These are phyloP conservation scores for Glycyrrhiza uralensis DNA, from an alignment of 306 rosid species.

Conservation along the genomic window DNA sequence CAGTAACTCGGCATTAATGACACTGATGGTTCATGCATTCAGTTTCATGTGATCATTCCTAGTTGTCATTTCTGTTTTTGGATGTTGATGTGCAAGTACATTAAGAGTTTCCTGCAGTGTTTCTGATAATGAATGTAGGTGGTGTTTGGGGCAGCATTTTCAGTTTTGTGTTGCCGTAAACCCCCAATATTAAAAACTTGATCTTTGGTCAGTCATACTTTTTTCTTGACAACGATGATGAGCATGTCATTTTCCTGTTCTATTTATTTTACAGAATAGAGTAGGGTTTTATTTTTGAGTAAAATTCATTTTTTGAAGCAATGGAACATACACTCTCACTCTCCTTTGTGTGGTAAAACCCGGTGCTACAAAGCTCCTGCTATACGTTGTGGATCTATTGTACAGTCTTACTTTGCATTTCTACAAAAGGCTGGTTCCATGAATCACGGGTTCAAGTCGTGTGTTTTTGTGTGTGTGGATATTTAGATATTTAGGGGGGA, in stretches of 20 bases:
- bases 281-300: background rate
- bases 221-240: background rate
- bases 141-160: background rate
- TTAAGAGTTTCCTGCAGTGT: constrained; percentile 14
- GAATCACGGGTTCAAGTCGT: background rate
- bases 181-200: background rate
- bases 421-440: too few species aligned
- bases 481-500: background rate
- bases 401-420: too few species aligned
- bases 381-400: too few species aligned
- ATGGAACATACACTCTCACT: too few species aligned
- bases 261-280: background rate
- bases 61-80: background rate
- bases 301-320: background rate
- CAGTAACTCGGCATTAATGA: background rate
- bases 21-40: constrained; percentile 17
- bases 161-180: background rate
- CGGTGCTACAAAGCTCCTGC: background rate
- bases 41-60: background rate
- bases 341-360: background rate
- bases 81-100: background rate
- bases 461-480: background rate
- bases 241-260: background rate
- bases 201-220: background rate
- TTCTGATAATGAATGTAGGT: background rate